Percentiles rank a stretch among this genome's conserved stretches.
Conservation (phyloP, 2,329 filamentous ascomycete species). For the Talaromyces sp. region DNA sequence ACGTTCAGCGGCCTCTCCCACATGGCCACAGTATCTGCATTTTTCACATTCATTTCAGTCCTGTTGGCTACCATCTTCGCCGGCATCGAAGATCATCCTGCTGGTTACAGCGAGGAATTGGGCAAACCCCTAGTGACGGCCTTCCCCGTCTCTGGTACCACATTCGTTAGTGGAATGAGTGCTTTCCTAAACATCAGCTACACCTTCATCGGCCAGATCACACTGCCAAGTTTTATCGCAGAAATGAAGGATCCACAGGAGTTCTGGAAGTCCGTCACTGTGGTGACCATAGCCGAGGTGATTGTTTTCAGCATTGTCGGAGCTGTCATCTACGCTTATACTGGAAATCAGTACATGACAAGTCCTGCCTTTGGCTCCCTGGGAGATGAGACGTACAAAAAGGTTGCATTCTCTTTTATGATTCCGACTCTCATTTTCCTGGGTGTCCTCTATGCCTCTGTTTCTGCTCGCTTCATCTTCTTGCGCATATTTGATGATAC, state of each 20-base stretch:
- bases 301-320: constrained; percentile 82
- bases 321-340: constrained; percentile 76
- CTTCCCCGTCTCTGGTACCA: constrained; percentile 63
- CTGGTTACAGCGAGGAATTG: constrained; percentile 54
- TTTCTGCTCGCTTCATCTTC: constrained; percentile 85
- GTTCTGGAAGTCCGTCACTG: constrained; percentile 89
- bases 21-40: constrained; percentile 70
- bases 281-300: constrained; percentile 81
- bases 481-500: constrained; percentile 80
- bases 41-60: constrained; percentile 88
- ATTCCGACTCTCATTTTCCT: constrained; percentile 90
- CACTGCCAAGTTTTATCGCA: constrained; percentile 87
- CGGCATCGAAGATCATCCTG: constrained; percentile 68
- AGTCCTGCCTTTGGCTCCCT: constrained; percentile 83
- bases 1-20: constrained; percentile 78
- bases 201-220: constrained; percentile 94
- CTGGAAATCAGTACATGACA: constrained; percentile 83
- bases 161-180: constrained; percentile 75
- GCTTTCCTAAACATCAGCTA: constrained; percentile 95
- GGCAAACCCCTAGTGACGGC: constrained; percentile 65
- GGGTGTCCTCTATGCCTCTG: constrained; percentile 83
- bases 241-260: constrained; percentile 80
- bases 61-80: constrained; percentile 78
- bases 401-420: constrained; percentile 91
- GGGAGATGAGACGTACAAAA: constrained; percentile 68